Conservation (phyloP, 2,329 filamentous ascomycete genomes). For the Venturia nashicola region DNA sequence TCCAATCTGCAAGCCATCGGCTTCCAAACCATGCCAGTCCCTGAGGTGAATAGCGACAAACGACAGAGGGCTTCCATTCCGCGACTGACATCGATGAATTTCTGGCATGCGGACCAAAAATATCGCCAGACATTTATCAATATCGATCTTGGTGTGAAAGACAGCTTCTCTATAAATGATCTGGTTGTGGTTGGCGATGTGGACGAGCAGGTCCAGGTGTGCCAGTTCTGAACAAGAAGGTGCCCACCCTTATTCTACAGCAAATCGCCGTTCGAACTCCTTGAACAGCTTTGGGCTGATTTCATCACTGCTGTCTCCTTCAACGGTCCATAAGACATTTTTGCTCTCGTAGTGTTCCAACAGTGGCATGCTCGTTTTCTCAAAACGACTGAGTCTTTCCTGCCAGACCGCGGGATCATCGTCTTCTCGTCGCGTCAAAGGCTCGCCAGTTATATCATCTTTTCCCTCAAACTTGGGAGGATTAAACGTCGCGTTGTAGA, state of each 20-base stretch:
- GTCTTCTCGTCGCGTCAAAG: conserved; percentile 68
- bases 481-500: conserved; percentile 94
- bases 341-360: conserved; percentile 80
- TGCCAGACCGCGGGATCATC: conserved; percentile 82
- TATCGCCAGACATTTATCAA: too few relatives aligned
- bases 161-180: too few relatives aligned
- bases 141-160: not conserved
- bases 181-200: too few relatives aligned
- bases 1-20: not conserved
- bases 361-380: conserved; percentile 73
- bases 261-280: conserved; percentile 73
- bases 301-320: conserved; percentile 85
- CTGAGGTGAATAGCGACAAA: not conserved
- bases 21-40: not conserved
- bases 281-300: conserved; percentile 80
- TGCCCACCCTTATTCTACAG: not conserved
- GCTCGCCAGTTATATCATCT: conserved; percentile 87
- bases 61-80: not conserved
- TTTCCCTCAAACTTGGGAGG: conserved; percentile 65
- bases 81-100: not conserved
- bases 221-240: too few relatives aligned
- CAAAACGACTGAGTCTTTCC: conserved; percentile 67
- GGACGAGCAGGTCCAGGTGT: too few relatives aligned
- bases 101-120: not conserved
- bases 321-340: conserved; percentile 74